These are phyloP conservation scores for Neurospora sp. DNA, from an alignment of 495 filamentous ascomycete species.

Conservation along the genomic window DNA sequence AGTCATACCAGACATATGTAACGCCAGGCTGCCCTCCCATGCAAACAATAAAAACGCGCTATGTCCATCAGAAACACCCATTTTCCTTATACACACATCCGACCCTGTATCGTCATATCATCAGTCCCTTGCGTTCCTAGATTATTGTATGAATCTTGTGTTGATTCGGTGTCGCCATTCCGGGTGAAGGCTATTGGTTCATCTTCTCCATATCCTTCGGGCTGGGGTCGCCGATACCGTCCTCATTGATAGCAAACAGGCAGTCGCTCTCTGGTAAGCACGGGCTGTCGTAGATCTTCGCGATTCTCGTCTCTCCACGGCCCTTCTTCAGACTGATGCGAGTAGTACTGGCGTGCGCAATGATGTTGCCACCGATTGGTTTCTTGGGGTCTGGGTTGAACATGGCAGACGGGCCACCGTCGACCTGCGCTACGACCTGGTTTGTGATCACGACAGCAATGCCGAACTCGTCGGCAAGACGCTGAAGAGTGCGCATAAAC, in stretches of 20 bases:
- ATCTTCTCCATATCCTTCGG: conserved; percentile 89
- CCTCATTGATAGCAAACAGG: conserved; percentile 92
- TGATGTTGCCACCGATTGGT: conserved; percentile 97
- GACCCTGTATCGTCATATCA: not conserved
- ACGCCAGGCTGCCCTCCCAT: not conserved
- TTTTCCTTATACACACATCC: not conserved
- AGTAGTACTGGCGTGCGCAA: conserved; percentile 93
- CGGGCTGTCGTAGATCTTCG: conserved; percentile 98
- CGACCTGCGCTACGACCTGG: conserved; percentile 95
- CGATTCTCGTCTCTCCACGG: conserved; percentile 85
- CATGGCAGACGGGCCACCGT: conserved; percentile 91
- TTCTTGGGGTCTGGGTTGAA: conserved; percentile 99
- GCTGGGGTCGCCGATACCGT: conserved; percentile 90
- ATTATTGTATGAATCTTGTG: not conserved
- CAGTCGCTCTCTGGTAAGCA: conserved; percentile 95
- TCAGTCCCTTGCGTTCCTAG: not conserved
- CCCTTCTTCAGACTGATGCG: conserved; percentile 88
- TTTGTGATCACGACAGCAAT: conserved; percentile 99
- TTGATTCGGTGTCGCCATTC: not conserved
- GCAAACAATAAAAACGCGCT: not conserved
- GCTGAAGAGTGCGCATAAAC: conserved; percentile 89
- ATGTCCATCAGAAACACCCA: not conserved
- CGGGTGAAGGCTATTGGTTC: conserved; percentile 7
- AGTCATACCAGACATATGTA: not conserved
- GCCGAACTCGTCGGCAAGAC: conserved; percentile 93